Evolutionary conservation across 768 basidiomycete genomes (phyloP).

Genomic region (Daedalea quercina): DNA sequence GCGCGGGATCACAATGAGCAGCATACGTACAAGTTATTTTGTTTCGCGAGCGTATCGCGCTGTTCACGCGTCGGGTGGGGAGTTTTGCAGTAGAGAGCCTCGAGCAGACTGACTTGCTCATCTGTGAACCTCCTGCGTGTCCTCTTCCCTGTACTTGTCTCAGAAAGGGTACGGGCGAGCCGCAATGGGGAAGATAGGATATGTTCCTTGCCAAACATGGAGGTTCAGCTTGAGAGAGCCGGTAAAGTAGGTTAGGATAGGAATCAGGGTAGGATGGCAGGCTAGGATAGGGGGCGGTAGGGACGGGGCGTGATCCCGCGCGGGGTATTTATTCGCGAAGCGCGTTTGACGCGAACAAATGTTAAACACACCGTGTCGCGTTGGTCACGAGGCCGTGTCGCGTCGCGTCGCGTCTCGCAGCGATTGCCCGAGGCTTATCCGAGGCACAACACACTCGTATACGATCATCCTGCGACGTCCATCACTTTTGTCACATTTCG

Average conservation of each 20-base stretch:
- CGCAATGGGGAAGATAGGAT: neutral
- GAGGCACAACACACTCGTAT: no score
- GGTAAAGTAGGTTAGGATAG: neutral
- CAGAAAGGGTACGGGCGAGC: neutral
- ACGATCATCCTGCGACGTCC: no score
- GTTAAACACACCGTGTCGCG: neutral
- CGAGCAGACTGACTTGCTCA: slow-evolving; percentile 63
- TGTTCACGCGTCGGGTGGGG: slow-evolving; percentile 74
- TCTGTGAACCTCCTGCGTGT: slow-evolving; percentile 69
- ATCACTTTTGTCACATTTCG: no score
- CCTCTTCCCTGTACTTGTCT: slow-evolving; percentile 21
- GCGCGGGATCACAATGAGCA: neutral
- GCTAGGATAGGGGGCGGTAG: neutral
- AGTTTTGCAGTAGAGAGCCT: slow-evolving; percentile 64
- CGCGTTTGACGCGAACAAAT: neutral
- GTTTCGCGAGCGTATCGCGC: slow-evolving; percentile 54
- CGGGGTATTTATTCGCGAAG: neutral
- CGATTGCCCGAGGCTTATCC: no score
- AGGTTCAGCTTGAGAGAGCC: neutral
- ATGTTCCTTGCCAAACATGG: neutral
- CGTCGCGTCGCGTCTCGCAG: neutral
- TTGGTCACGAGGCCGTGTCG: neutral
- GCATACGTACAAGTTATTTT: slow-evolving; percentile 55
- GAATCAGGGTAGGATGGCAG: neutral
- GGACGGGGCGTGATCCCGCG: neutral